Base-by-base conservation (phyloP, 257 asterid genomes). In the Fraxinus cuspidata region DNA sequence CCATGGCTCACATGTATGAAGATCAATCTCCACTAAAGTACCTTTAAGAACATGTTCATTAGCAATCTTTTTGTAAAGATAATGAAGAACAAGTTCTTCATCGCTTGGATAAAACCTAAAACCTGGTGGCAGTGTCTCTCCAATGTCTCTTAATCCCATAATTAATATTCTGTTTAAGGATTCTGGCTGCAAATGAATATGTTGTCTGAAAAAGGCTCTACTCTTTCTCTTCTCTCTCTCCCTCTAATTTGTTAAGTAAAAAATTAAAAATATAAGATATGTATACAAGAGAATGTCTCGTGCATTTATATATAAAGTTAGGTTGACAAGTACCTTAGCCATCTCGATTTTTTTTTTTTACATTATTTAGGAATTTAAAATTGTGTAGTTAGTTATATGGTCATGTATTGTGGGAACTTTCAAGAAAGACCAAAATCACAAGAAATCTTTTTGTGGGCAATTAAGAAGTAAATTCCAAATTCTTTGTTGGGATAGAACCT, bases 1-100 rank as follows among this genome's bases (percentile, higher is more conserved):
- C 98, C 98, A 94, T 77, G 98, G 98, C 86, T 94, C 98, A 72
- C 97, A 92, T 0, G 88, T 81, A 78, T 94, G 98, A 31, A 94
- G 97, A 69, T 94, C 98, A 23, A 94, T 88, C 10, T 94, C 98
- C 3, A 94, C 89, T 37, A 94, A 72, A 74, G 97, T 92, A 23
- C 88, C 97, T 58, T 76, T 83, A 0, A 81, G 77, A 75, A 85
- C 83, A 9, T 89, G 80, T 73, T 89, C 90, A 42, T 87, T 88
- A 3, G 88, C 72, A 21, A 89, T 82, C 81, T 94, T 94, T 51
- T 94, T 92, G 90, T 75, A 85, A 3, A 94, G 94, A 84, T 94
- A 94, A 81, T 94, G 97, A 79, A 92, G 88, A 1, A 94, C 90
- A 53, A 94, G 53, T 38, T 94, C 98, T 73, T 94, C 96, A 78